A percentile compares a stretch with the other conserved stretches of the same genome.
Conservation (phyloP, 768 basidiomycete genomes). For the Calocybe gangraenosa region DNA sequence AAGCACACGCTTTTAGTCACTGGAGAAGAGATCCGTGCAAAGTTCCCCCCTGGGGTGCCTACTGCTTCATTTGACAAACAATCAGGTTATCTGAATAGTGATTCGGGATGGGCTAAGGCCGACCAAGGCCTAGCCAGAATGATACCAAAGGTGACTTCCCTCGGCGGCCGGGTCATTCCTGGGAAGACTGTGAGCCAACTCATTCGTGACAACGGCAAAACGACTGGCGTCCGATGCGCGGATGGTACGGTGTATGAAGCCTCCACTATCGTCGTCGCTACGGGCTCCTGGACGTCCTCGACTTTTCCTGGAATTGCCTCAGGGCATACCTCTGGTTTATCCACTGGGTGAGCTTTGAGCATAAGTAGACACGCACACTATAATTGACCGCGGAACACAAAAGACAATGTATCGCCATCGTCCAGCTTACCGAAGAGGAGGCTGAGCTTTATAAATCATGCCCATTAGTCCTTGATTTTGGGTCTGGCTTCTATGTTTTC, state of each 20-base stretch:
- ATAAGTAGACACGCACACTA: no score
- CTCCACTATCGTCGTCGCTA: conserved; percentile 62
- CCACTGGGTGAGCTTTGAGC: conserved; percentile 83
- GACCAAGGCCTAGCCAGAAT: conserved; percentile 56
- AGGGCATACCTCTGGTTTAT: conserved; percentile 45
- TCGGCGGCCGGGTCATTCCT: conserved; percentile 56
- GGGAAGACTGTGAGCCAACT: conserved; percentile 58
- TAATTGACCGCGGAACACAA: no score
- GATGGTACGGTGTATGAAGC: conserved; percentile 55
- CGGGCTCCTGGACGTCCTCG: conserved; percentile 85
- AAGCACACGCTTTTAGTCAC: conserved; percentile 37
- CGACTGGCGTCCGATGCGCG: conserved; percentile 56
- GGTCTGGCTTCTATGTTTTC: conserved; percentile 76
- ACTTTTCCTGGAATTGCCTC: conserved; percentile 60
- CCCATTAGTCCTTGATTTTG: conserved; percentile 73
- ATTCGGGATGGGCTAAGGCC: conserved; percentile 86
- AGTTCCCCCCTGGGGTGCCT: conserved; percentile 41
- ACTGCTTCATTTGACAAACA: conserved; percentile 30
- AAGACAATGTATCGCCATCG: conserved; percentile 76
- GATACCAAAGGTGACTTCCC: conserved; percentile 47
- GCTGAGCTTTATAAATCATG: conserved; percentile 52
- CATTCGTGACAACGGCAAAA: conserved; percentile 33
- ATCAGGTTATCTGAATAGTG: conserved; percentile 66
- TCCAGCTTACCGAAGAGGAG: conserved; percentile 74
- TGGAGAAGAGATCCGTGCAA: conserved; percentile 35